Evolutionary conservation across 2,329 filamentous ascomycete species (phyloP).

Genomic region (Neopestalotiopsis sp.): DNA sequence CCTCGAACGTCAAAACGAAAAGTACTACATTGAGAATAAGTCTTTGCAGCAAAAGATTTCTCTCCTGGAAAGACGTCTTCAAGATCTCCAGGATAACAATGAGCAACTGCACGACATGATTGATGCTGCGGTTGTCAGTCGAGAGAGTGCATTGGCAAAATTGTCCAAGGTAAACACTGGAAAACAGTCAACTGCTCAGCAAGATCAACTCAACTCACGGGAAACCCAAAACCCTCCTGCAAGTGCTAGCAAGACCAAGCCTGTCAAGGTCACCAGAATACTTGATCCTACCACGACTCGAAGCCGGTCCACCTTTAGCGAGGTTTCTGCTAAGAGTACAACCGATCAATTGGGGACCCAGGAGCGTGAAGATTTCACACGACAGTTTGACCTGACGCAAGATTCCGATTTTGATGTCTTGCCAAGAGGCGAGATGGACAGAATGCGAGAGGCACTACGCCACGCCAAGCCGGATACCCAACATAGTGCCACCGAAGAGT

Average conservation of each 20-base stretch:
- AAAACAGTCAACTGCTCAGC: slow-evolving; percentile 27
- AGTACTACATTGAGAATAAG: slow-evolving; percentile 58
- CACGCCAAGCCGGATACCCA: slow-evolving; percentile 33
- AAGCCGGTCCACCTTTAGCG: slow-evolving; percentile 34
- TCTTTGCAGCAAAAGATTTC: slow-evolving; percentile 47
- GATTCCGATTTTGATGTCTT: slow-evolving; percentile 40
- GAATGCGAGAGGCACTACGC: slow-evolving; percentile 27
- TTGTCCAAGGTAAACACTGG: slow-evolving; percentile 28
- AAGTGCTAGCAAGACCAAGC: slow-evolving; percentile 33
- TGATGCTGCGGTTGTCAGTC: slow-evolving; percentile 35
- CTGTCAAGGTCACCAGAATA: slow-evolving; percentile 39
- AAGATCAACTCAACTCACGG: slow-evolving; percentile 28
- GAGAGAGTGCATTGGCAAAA: slow-evolving; percentile 27
- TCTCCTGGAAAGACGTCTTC: slow-evolving; percentile 51
- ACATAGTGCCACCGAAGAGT: slow-evolving; percentile 29
- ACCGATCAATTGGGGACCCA: slow-evolving; percentile 38
- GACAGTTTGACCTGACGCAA: slow-evolving; percentile 41
- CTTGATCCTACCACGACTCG: slow-evolving; percentile 33
- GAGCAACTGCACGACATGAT: slow-evolving; percentile 54
- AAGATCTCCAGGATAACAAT: slow-evolving; percentile 52
- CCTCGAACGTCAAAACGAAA: slow-evolving; percentile 60
- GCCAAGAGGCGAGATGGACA: slow-evolving; percentile 32
- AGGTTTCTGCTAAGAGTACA: slow-evolving; percentile 41
- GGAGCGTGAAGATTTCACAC: slow-evolving; percentile 43
- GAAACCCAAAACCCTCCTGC: slow-evolving; percentile 32